Evolutionary conservation across 495 filamentous ascomycete genomes (phyloP).

Genomic region (Penicillium robsamsonii): DNA sequence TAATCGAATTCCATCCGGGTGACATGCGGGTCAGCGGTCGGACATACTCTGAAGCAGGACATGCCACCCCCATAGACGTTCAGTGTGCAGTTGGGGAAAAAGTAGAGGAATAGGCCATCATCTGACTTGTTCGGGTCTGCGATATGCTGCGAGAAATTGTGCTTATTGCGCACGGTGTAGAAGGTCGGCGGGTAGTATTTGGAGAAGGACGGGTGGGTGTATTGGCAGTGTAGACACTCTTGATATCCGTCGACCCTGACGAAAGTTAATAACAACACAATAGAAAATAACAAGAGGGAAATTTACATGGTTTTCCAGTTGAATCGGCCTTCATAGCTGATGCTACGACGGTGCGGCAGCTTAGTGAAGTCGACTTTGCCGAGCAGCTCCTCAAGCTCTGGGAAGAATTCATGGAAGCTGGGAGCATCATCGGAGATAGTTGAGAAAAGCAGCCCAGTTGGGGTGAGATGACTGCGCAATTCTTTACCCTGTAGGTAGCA

Average conservation of each 20-base stretch:
- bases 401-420: constrained; percentile 56
- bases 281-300: not conserved
- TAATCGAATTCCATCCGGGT: constrained; percentile 65
- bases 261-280: not conserved
- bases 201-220: constrained; percentile 61
- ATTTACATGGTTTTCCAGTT: constrained; percentile 64
- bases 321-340: constrained; percentile 57
- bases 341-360: constrained; percentile 54
- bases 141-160: constrained; percentile 58
- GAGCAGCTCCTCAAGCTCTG: constrained; percentile 50
- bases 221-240: constrained; percentile 63
- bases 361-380: constrained; percentile 56
- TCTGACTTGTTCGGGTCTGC: constrained; percentile 55
- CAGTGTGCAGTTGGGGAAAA: constrained; percentile 61
- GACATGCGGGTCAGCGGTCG: constrained; percentile 50
- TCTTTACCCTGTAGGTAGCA: constrained; percentile 23
- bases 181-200: constrained; percentile 58
- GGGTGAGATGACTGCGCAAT: constrained; percentile 48
- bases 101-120: constrained; percentile 58
- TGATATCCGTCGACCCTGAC: constrained; percentile 59
- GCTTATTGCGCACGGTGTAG: constrained; percentile 55
- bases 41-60: constrained; percentile 58
- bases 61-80: constrained; percentile 63
- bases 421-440: constrained; percentile 51
- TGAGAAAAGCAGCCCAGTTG: constrained; percentile 54